Evolutionary conservation across 768 basidiomycete species (phyloP).

Genomic region (Rhizopogon rudus): DNA sequence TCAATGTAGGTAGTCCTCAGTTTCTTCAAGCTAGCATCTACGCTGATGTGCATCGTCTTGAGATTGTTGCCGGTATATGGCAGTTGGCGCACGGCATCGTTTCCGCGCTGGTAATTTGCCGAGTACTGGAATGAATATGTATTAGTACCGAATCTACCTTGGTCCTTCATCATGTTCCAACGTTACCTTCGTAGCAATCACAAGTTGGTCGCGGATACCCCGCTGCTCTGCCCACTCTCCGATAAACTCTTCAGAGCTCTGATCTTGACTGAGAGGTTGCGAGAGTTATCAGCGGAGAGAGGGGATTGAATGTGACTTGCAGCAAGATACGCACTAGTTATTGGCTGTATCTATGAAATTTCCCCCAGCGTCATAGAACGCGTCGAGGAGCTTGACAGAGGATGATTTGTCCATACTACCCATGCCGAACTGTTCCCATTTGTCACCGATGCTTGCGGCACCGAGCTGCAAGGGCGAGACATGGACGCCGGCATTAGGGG

Average conservation of each 20-base stretch:
- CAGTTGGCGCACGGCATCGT: constrained; percentile 12
- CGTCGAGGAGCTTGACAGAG: constrained; percentile 37
- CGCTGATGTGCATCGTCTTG: constrained; percentile 27
- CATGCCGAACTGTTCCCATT: constrained; percentile 25
- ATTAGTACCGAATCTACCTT: not conserved
- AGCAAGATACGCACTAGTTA: too few relatives aligned
- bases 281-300: not conserved
- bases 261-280: constrained; percentile 23
- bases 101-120: constrained; percentile 9
- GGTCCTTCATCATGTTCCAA: not conserved
- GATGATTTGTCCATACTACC: constrained; percentile 33
- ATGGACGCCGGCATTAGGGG: constrained; percentile 36
- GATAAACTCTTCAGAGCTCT: constrained; percentile 33
- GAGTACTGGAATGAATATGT: constrained; percentile 8
- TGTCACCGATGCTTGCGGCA: constrained; percentile 42
- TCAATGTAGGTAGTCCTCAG: constrained; percentile 40
- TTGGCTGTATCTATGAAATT: too few relatives aligned
- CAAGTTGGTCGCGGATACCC: constrained; percentile 34
- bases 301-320: too few relatives aligned
- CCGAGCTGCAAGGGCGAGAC: constrained; percentile 46
- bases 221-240: constrained; percentile 38
- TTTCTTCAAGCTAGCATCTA: constrained; percentile 31
- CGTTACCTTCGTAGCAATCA: constrained; percentile 33
- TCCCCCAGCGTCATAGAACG: constrained; percentile 32
- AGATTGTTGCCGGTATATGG: constrained; percentile 33